Conservation (phyloP, 768 basidiomycete species). For the Amanita rubescens region DNA sequence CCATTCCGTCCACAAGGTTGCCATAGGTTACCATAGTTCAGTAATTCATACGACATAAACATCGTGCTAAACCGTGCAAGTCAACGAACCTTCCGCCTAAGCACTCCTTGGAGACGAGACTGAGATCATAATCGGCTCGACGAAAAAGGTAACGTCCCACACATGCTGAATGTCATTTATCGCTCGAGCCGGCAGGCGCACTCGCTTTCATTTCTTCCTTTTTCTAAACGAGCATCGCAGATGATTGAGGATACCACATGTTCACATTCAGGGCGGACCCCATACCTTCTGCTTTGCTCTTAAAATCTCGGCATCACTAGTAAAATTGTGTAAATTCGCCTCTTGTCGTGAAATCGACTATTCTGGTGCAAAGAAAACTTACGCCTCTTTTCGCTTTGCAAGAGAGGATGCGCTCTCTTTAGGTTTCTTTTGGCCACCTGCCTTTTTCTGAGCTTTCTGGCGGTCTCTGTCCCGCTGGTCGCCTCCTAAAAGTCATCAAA, state of each 20-base stretch:
- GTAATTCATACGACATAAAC: neutral
- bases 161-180: conserved; percentile 29
- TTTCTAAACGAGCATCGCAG: conserved; percentile 31
- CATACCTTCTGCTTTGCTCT: conserved; percentile 75
- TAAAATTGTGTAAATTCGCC: conserved; percentile 17
- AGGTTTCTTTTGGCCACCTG: conserved; percentile 45
- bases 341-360: conserved; percentile 9
- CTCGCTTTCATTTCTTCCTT: conserved; percentile 47
- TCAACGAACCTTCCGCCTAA: neutral
- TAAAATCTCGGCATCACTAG: conserved; percentile 69
- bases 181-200: conserved; percentile 15
- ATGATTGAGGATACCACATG: conserved; percentile 1
- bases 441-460: conserved; percentile 66
- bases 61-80: neutral
- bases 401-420: conserved; percentile 62
- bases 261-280: conserved; percentile 2
- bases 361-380: conserved; percentile 25
- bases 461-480: conserved; percentile 79
- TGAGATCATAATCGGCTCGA: neutral
- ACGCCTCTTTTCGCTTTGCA: conserved; percentile 72
- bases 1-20: neutral
- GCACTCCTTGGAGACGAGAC: neutral
- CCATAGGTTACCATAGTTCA: neutral
- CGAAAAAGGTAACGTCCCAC: conserved; percentile 5
- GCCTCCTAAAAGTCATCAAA: conserved; percentile 46